Conservation (phyloP, 331 rosid species). For the Pyrus hybrid region DNA sequence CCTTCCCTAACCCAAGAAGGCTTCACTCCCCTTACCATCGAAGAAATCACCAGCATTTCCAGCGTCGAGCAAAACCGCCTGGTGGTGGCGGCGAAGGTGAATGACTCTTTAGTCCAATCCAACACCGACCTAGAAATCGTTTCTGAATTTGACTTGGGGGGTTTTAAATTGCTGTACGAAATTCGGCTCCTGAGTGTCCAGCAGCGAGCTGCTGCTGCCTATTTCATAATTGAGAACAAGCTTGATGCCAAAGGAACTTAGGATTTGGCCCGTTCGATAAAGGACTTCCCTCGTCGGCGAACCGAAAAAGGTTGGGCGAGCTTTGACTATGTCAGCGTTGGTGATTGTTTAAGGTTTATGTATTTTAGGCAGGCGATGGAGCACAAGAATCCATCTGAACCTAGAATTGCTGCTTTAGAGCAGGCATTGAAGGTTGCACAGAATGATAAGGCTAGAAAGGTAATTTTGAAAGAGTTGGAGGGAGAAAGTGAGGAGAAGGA, state of each 20-base stretch:
- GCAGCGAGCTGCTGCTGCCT: constrained; percentile 61
- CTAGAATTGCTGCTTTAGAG: too few species aligned
- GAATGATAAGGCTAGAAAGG: constrained; percentile 42
- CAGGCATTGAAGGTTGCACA: constrained; percentile 30
- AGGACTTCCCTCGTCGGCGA: constrained; percentile 58
- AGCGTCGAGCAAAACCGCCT: constrained; percentile 72
- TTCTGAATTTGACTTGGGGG: constrained; percentile 46
- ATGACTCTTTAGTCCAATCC: constrained; percentile 51
- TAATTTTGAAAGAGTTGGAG: constrained; percentile 36
- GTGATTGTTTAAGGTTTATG: constrained; percentile 70
- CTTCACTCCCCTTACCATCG: constrained; percentile 57
- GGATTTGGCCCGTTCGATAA: constrained; percentile 73
- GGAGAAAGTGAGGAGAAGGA: not conserved
- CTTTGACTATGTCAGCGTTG: constrained; percentile 51
- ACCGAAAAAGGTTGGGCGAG: constrained; percentile 65
- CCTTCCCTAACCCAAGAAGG: constrained; percentile 59
- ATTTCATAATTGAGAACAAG: constrained; percentile 29
- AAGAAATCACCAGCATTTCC: constrained; percentile 65
- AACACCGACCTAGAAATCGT: constrained; percentile 36
- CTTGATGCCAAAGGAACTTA: constrained; percentile 42
- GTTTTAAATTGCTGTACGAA: constrained; percentile 60
- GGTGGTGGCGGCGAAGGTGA: constrained; percentile 65
- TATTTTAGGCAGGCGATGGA: too few species aligned
- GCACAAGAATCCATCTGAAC: too few species aligned
- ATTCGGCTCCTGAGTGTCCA: constrained; percentile 52